Conservation (phyloP, 1,139 yeast species). For the Suhomyces chickasaworum region DNA sequence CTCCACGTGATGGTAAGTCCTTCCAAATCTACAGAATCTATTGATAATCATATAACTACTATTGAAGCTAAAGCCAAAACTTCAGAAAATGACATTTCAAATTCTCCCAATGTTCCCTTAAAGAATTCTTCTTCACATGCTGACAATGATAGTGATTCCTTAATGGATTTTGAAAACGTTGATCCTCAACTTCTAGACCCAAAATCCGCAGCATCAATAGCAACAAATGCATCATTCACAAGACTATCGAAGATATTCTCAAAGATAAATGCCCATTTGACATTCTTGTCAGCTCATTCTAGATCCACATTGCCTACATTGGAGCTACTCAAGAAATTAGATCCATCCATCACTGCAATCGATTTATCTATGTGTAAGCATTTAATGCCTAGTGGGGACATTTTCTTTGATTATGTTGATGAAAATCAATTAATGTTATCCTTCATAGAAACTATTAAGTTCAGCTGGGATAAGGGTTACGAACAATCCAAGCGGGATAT, state of each 20-base stretch:
- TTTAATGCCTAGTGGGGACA: constrained; percentile 68
- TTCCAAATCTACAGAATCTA: no score
- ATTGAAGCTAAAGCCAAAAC: no score
- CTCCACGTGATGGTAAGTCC: no score
- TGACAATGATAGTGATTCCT: no score
- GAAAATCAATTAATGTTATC: constrained; percentile 58
- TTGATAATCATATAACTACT: no score
- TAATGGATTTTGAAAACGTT: neutral
- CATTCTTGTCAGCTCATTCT: constrained; percentile 46
- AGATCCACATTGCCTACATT: constrained; percentile 44
- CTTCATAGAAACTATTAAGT: constrained; percentile 34
- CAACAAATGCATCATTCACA: neutral
- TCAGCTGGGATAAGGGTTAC: constrained; percentile 49
- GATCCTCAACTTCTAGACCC: neutral
- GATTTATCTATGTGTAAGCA: constrained; percentile 68
- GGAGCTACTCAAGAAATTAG: constrained; percentile 36
- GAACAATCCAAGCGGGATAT: constrained; percentile 39
- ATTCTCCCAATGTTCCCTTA: no score
- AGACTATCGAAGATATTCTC: constrained; percentile 24
- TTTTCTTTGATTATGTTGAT: constrained; percentile 69
- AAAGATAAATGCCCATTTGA: constrained; percentile 44
- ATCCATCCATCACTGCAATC: constrained; percentile 29
- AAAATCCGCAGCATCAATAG: neutral
- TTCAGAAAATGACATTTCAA: no score
- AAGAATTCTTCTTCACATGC: no score